phyloP scores from a whole-genome alignment of 805 yeast species.

The Zygotorulaspora chibaensis region DNA sequence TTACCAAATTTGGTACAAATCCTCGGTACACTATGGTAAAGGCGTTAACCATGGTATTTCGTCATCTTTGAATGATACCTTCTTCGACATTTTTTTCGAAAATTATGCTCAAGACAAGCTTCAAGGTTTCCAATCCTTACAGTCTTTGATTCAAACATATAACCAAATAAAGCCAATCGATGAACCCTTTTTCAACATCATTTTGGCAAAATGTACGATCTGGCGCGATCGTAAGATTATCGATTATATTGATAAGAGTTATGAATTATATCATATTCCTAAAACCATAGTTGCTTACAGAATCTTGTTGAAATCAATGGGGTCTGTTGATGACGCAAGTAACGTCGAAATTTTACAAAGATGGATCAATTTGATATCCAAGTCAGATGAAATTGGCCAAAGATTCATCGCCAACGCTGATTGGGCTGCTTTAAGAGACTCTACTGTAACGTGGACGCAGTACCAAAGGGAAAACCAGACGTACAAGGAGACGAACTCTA shows the following conservation, averaged over 20 bases:
- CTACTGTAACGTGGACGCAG: slow-evolving; percentile 47
- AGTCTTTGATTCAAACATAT: slow-evolving; percentile 52
- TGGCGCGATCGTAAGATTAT: slow-evolving; percentile 69
- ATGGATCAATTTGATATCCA: slow-evolving; percentile 51
- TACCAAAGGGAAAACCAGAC: slow-evolving; percentile 10
- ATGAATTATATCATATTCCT: slow-evolving; percentile 50
- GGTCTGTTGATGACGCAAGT: slow-evolving; percentile 51
- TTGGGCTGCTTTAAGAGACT: slow-evolving; percentile 80
- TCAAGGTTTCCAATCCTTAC: slow-evolving; percentile 55
- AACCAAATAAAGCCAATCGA: slow-evolving; percentile 57
- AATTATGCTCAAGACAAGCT: slow-evolving; percentile 45
- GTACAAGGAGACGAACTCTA: slow-evolving; percentile 1
- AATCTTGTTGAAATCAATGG: slow-evolving; percentile 67
- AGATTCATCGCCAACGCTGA: slow-evolving; percentile 73
- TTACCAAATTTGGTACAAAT: slow-evolving; percentile 57
- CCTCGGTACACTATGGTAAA: slow-evolving; percentile 54
- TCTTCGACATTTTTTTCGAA: slow-evolving; percentile 64
- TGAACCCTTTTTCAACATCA: slow-evolving; percentile 77
- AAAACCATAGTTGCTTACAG: slow-evolving; percentile 69
- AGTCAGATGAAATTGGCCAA: slow-evolving; percentile 51
- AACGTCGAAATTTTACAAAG: slow-evolving; percentile 49
- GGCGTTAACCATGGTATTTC: slow-evolving; percentile 65
- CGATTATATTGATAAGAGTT: slow-evolving; percentile 58
- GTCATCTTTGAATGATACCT: slow-evolving; percentile 64
- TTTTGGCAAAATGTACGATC: slow-evolving; percentile 57